Conservation (phyloP, 148 eudicot genomes). For the Limonium bicolor region DNA sequence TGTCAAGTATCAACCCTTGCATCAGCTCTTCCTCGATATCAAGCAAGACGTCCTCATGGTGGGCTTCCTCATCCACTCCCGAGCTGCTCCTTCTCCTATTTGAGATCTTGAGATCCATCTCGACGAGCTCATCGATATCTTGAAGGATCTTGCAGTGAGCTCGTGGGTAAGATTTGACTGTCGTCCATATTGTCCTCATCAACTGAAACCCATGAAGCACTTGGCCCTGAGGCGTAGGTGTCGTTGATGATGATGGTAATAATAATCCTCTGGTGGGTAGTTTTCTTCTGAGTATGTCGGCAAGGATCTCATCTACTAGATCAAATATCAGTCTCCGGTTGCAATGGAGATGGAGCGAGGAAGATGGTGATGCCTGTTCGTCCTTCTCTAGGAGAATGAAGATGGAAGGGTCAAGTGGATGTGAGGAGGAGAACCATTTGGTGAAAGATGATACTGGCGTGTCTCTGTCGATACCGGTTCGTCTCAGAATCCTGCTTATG, state of each 20-base stretch:
- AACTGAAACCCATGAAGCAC: constrained; percentile 29
- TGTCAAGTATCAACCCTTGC: constrained; percentile 16
- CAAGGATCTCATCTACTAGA: constrained; percentile 42
- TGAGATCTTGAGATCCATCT: constrained; percentile 19
- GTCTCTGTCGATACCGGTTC: constrained; percentile 33
- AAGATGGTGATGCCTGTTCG: neutral
- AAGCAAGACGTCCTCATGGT: constrained; percentile 30
- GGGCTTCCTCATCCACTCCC: constrained; percentile 22
- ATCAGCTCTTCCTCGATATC: constrained; percentile 46
- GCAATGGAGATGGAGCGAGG: constrained; percentile 11
- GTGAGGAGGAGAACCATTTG: constrained; percentile 39
- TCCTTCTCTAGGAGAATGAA: constrained; percentile 42
- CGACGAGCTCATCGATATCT: constrained; percentile 64
- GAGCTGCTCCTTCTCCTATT: neutral
- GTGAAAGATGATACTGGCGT: constrained; percentile 36
- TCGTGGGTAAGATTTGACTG: constrained; percentile 27
- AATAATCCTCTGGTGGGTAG: too few relatives aligned
- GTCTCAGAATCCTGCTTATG: constrained; percentile 41
- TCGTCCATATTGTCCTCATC: constrained; percentile 22
- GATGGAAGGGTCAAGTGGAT: constrained; percentile 62
- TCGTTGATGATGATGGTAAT: too few relatives aligned
- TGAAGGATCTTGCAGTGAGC: constrained; percentile 49
- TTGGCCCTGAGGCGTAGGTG: too few relatives aligned
- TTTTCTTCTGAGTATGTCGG: constrained; percentile 25
- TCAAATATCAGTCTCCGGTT: constrained; percentile 58